Conservation (phyloP, 495 filamentous ascomycete species). For the Aspergillus leporis region DNA sequence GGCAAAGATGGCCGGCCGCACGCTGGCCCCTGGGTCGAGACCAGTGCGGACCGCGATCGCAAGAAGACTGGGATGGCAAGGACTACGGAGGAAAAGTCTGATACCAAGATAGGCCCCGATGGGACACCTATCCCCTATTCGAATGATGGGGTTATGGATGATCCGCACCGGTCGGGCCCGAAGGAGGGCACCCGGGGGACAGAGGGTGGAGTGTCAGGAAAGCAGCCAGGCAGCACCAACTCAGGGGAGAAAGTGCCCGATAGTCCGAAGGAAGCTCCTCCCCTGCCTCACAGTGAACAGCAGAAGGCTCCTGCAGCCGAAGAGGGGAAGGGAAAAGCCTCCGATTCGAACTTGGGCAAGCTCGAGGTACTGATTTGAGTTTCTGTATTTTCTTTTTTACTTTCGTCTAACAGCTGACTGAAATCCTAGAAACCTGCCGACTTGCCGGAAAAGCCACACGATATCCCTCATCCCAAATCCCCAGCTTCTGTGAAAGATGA, state of each 20-base stretch:
- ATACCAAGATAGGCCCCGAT: conserved; percentile 48
- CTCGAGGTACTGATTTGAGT: conserved; percentile 60
- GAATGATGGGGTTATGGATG: conserved; percentile 91
- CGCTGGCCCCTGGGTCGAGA: conserved; percentile 81
- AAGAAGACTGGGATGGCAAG: conserved; percentile 45
- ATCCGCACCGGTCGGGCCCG: conserved; percentile 68
- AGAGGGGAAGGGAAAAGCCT: conserved; percentile 41
- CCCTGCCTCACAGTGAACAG: conserved; percentile 76
- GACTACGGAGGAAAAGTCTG: conserved; percentile 25
- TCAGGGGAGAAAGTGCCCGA: conserved; percentile 75
- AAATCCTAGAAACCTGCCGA: conserved; percentile 72
- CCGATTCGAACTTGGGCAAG: conserved; percentile 50
- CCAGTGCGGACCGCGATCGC: conserved; percentile 59
- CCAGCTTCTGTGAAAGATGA: conserved; percentile 59
- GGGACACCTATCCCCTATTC: conserved; percentile 72
- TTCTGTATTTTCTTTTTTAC: too few species aligned
- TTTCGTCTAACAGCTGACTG: background rate
- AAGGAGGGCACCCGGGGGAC: conserved; percentile 86
- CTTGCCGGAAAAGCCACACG: conserved; percentile 76
- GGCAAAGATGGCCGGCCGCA: conserved; percentile 96
- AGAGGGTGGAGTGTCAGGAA: conserved; percentile 82
- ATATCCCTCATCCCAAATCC: conserved; percentile 73
- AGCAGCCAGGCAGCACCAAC: conserved; percentile 67
- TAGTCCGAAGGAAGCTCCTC: conserved; percentile 80
- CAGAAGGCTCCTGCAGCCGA: conserved; percentile 51